phyloP scores from a whole-genome alignment of 306 rosid species.

The Medicago truncatula region MtrunA17r5.0-ANR NC_053042.1:28503501-28504000 shows the following conservation, averaged over 20 bases:
- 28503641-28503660: slow-evolving; percentile 43
- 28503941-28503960: neutral
- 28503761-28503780: slow-evolving; percentile 14
- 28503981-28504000: neutral
- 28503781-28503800: slow-evolving; percentile 35
- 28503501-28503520: too few relatives aligned
- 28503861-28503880: neutral
- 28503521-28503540: too few relatives aligned
- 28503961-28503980: neutral
- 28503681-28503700: slow-evolving; percentile 37
- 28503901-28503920: neutral
- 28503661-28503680: slow-evolving; percentile 30
- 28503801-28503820: slow-evolving; percentile 32
- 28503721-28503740: neutral
- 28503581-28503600: neutral
- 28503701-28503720: slow-evolving; percentile 33
- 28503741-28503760: neutral
- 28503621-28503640: neutral
- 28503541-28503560: neutral
- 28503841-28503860: slow-evolving; percentile 47
- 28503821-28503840: slow-evolving; percentile 33
- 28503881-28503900: neutral
- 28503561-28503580: neutral
- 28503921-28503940: neutral
- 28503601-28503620: neutral